phyloP scores from a whole-genome alignment of 371 early-diverging fungal species.

The Lichtheimia ornata region DNA sequence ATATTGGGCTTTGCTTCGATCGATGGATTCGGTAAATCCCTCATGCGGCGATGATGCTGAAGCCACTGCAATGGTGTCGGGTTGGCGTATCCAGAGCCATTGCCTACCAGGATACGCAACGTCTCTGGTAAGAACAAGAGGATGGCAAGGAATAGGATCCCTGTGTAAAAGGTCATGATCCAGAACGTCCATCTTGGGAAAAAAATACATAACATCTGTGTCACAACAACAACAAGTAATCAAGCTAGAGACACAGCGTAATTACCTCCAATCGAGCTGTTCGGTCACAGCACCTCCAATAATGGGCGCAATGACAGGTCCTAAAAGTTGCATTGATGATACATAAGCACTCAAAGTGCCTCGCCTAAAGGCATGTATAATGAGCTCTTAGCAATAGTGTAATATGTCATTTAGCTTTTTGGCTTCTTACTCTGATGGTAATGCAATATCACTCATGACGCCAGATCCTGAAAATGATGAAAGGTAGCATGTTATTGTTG shows the following conservation, averaged over 20 bases:
- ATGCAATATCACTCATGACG: slow-evolving; percentile 49
- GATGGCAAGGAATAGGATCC: slow-evolving; percentile 37
- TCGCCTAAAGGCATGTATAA: no score
- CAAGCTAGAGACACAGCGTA: slow-evolving; percentile 11
- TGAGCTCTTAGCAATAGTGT: no score
- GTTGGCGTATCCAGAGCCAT: slow-evolving; percentile 27
- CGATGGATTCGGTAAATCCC: neutral
- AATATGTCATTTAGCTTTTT: no score
- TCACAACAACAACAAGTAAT: neutral
- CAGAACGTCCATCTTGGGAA: slow-evolving; percentile 50
- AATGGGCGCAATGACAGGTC: no score
- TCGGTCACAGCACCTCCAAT: neutral
- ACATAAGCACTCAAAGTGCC: no score
- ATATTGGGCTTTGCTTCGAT: neutral
- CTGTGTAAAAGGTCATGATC: slow-evolving; percentile 50
- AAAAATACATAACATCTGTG: neutral
- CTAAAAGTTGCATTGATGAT: no score
- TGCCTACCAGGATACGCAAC: slow-evolving; percentile 41
- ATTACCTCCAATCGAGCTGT: slow-evolving; percentile 40
- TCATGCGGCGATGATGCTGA: neutral
- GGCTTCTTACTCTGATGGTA: slow-evolving; percentile 36
- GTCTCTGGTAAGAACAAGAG: slow-evolving; percentile 64
- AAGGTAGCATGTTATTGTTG: neutral
- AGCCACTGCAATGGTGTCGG: slow-evolving; percentile 30
- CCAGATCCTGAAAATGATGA: slow-evolving; percentile 12